Base-by-base conservation (phyloP, 208 protist species). In the Chromosphaera perkinsii region DNA sequence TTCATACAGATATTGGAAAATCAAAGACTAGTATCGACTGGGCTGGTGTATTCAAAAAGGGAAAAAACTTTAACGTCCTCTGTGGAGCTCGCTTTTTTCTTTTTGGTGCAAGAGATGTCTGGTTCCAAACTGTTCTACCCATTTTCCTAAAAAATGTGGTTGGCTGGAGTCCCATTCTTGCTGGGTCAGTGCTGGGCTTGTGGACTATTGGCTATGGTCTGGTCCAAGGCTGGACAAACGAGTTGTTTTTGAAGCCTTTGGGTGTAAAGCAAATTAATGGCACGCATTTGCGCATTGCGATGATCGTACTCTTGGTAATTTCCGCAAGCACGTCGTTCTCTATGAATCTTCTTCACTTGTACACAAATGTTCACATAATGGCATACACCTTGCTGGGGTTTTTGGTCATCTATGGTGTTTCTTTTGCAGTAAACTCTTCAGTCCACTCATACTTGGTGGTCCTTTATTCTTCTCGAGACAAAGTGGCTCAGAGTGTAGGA, bases 381-480 rank as follows among this genome's bases (percentile, higher is more conserved):
- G 33, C 36, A 24, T 27, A 4, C 48, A n/a, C 1, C 10, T n/a
- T 75, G 14, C 9, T 75, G n/a, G 39, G 17, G 1, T 33, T 32
- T 24, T 33, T 76, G n/a, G 42, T 20, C 20, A 1, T 5, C 12
- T 76, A 70, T 29, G 71, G 63, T 10, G 1, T 72, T n/a, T 4
- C 71, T 22, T 76, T 76, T 52, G 71, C 61, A 7, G 51, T 76
- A 42, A 76, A 76, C 47, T 76, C 71, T 31, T 54, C 51, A 14
- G 43, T 72, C 43, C 71, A 76, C 55, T 76, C 71, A 1, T 76
- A 65, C 32, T 54, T 76, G 3, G 71, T 76, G 32, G 71, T 76
- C 1, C 39, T 7, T n/a, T 62, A 63, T 36, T 31, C 59, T 24
- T 39, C 35, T 14, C 12, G 24, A n/a, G 63, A 75, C 51, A 75